Evolutionary conservation across 257 asterid genomes (phyloP).

Genomic region (Solanum pinnatisectum): DNA sequence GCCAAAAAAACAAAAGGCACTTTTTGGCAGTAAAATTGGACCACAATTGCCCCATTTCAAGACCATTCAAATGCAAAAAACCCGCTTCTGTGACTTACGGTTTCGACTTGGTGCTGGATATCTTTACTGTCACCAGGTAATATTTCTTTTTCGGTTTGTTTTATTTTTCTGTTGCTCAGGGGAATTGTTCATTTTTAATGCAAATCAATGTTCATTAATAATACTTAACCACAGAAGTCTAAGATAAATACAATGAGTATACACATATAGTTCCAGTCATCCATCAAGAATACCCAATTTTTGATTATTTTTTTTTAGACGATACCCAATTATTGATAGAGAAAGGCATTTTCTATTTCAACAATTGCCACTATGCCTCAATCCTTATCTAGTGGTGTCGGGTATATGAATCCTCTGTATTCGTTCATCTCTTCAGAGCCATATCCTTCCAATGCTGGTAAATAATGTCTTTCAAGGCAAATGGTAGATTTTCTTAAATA

Average conservation of each 20-base stretch:
- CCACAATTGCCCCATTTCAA: slow-evolving; percentile 48
- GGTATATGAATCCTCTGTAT: background rate
- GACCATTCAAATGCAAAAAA: slow-evolving; percentile 50
- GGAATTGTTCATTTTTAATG: background rate
- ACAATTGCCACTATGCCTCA: background rate
- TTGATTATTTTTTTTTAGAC: background rate
- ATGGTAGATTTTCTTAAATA: background rate
- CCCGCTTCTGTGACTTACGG: slow-evolving; percentile 64
- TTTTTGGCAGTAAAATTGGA: slow-evolving; percentile 33
- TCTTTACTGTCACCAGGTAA: slow-evolving; percentile 86
- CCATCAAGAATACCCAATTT: background rate
- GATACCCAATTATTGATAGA: background rate
- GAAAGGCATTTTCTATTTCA: background rate
- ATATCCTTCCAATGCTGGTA: background rate
- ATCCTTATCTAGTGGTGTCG: background rate
- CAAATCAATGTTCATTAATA: background rate
- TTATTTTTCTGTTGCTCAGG: background rate
- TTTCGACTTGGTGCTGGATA: slow-evolving; percentile 88
- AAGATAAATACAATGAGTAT: background rate
- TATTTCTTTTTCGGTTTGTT: background rate
- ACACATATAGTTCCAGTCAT: background rate
- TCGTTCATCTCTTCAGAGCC: background rate
- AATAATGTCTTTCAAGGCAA: background rate
- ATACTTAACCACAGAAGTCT: background rate
- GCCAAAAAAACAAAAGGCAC: slow-evolving; percentile 59